Base-by-base conservation (phyloP, 768 basidiomycete genomes). In the Termitomyces sp. region DNA sequence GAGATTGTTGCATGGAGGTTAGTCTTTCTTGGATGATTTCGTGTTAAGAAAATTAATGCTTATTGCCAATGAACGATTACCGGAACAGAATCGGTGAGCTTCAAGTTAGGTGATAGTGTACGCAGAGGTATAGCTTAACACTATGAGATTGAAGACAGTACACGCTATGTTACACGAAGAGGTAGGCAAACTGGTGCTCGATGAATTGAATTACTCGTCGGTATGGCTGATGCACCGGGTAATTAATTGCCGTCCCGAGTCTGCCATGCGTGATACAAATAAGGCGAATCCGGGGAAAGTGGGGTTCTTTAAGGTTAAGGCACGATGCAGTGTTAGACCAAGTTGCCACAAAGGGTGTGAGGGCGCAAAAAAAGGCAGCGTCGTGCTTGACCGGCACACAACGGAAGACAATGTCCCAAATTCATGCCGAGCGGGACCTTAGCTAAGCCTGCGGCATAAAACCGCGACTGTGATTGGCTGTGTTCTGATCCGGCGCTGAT, bases 401-500 rank as follows among this genome's bases (percentile, higher is more conserved):
- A 50, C 48, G 48, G 48, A 34, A 49, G 20, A 39, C 29, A 27
- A 46, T 31, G 27, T 26, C 9, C 26, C 46, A 18, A 37, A 52
- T n/a, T 27, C 2, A n/a, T 26, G 26, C 10, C 10, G n/a, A 20
- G 29, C 47, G 47, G 50, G 42, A 16, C 16, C 16, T 64, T 60
- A 62, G 39, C 44, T 61, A 58, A 61, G 51, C 22, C 13, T 20
- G 34, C 47, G 56, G 60, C 59, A 57, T 71, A 71, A 70, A 65
- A 57, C 57, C 39, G 34, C 39, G 5, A 24, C 34, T 65, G 20
- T 72, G 72, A 75, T 75, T 75, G 74, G 74, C 60, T 68, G 62
- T 22, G 24, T 13, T 44, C 32, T 39, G 48, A 48, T 32, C 57
- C 62, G 64, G 59, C 51, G 41, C 49, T 41, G 61, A 47, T 26